A percentile compares a stretch with the other conserved stretches of the same genome.
Evolutionary conservation across 2,329 filamentous ascomycete species (phyloP).

Genomic region (Penicillium sp.): DNA sequence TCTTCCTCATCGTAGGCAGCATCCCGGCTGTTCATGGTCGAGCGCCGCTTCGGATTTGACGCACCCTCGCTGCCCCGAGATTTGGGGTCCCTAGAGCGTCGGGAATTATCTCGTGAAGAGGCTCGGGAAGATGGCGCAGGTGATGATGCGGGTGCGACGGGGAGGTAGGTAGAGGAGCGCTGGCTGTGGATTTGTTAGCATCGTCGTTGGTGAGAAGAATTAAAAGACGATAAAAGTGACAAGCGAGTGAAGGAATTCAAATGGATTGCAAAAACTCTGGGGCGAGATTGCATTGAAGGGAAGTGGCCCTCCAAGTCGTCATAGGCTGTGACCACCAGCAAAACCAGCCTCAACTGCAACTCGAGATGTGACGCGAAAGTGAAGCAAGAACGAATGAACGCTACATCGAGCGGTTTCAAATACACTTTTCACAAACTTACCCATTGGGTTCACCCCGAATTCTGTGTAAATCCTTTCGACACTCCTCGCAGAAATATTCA

Average conservation of each 20-base stretch:
- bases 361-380: slow-evolving; percentile 1
- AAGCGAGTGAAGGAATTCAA: slow-evolving; percentile 1
- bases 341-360: neutral
- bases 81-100: slow-evolving; percentile 46
- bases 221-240: neutral
- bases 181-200: slow-evolving; percentile 53
- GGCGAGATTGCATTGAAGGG: neutral
- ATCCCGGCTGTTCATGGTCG: slow-evolving; percentile 95
- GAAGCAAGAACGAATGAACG: slow-evolving; percentile 2
- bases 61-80: slow-evolving; percentile 56
- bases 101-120: slow-evolving; percentile 47
- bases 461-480: slow-evolving; percentile 87
- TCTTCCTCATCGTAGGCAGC: slow-evolving; percentile 96
- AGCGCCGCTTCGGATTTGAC: slow-evolving; percentile 77
- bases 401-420: neutral
- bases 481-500: slow-evolving; percentile 97
- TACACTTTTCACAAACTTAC: slow-evolving; percentile 59
- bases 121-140: slow-evolving; percentile 49
- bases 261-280: neutral
- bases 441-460: slow-evolving; percentile 79
- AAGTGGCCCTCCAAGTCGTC: slow-evolving; percentile 2
- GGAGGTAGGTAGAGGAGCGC: slow-evolving; percentile 66
- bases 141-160: slow-evolving; percentile 55
- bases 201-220: slow-evolving; percentile 7
- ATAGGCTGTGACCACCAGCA: slow-evolving; percentile 4